phyloP scores from a whole-genome alignment of 2,329 filamentous ascomycete species.

The Trichoderma simmonsii region DNA sequence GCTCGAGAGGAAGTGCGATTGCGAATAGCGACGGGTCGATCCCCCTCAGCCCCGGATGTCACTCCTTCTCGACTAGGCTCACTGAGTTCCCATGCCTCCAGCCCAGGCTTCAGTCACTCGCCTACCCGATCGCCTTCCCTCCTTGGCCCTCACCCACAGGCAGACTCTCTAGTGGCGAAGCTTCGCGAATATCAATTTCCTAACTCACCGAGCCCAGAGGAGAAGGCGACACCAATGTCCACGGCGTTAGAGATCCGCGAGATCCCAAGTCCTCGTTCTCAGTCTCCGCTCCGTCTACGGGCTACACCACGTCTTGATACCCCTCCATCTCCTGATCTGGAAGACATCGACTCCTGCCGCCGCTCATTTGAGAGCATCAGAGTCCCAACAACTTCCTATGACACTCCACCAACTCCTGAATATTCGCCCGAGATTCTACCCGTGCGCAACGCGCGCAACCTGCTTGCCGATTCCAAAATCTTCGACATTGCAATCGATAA shows the following conservation, averaged over 20 bases:
- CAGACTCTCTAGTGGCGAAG: slow-evolving; percentile 27
- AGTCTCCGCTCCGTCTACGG: slow-evolving; percentile 25
- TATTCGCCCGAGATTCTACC: slow-evolving; percentile 33
- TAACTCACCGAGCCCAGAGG: slow-evolving; percentile 31
- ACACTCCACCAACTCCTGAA: slow-evolving; percentile 31
- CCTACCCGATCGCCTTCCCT: slow-evolving; percentile 29
- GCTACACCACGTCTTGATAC: slow-evolving; percentile 30
- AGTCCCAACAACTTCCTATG: slow-evolving; percentile 21
- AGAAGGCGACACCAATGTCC: slow-evolving; percentile 27
- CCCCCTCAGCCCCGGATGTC: slow-evolving; percentile 28
- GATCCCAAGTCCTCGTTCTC: slow-evolving; percentile 27
- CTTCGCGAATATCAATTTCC: slow-evolving; percentile 40
- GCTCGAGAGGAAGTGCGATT: slow-evolving; percentile 49
- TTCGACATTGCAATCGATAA: slow-evolving; percentile 29
- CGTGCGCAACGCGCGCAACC: slow-evolving; percentile 24
- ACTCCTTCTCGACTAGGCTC: slow-evolving; percentile 11
- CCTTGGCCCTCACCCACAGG: slow-evolving; percentile 21
- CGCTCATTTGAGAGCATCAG: slow-evolving; percentile 19
- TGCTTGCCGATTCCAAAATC: slow-evolving; percentile 28
- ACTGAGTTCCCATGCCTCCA: slow-evolving; percentile 18
- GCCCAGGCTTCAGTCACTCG: slow-evolving; percentile 20
- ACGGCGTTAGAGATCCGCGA: slow-evolving; percentile 26
- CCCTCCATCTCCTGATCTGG: slow-evolving; percentile 32
- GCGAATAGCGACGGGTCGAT: slow-evolving; percentile 29
- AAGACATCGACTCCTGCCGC: slow-evolving; percentile 23